Percentiles rank a stretch among this genome's conserved stretches.
phyloP scores from a whole-genome alignment of 2,329 filamentous ascomycete species.

The Xylariaceae sp. region DNA sequence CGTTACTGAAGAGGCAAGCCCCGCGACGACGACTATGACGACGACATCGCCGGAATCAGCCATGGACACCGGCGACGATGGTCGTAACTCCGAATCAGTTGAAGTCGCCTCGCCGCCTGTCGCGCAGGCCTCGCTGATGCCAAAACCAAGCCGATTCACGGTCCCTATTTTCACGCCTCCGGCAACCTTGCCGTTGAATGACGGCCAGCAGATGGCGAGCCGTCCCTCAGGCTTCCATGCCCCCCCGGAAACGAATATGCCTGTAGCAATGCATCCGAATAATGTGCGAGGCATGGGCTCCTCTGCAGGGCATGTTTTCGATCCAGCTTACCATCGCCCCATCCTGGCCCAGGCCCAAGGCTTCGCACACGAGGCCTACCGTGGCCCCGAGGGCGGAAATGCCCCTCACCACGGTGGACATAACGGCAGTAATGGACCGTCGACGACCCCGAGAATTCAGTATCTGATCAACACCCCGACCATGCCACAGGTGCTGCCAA shows the following conservation, averaged over 20 bases:
- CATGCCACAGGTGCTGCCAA: slow-evolving; percentile 21
- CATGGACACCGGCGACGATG: slow-evolving; percentile 16
- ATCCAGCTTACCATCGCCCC: slow-evolving; percentile 29
- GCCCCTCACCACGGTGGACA: slow-evolving; percentile 13
- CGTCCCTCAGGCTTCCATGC: neutral
- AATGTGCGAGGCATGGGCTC: neutral
- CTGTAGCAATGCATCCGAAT: neutral
- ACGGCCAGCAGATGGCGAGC: neutral
- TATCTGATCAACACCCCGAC: slow-evolving; percentile 20
- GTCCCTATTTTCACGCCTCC: slow-evolving; percentile 12
- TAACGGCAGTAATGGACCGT: slow-evolving; percentile 18
- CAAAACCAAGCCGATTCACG: slow-evolving; percentile 27
- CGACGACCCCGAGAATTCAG: slow-evolving; percentile 23
- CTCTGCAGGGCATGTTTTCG: slow-evolving; percentile 21
- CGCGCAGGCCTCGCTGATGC: slow-evolving; percentile 21
- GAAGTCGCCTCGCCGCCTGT: slow-evolving; percentile 24
- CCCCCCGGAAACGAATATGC: neutral
- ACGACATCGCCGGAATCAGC: too few species aligned
- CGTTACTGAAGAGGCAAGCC: slow-evolving; percentile 26
- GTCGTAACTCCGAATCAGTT: slow-evolving; percentile 31
- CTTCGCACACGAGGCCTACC: slow-evolving; percentile 28
- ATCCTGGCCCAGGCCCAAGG: slow-evolving; percentile 29
- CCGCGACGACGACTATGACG: neutral
- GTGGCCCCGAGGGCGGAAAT: slow-evolving; percentile 17
- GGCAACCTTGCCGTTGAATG: neutral